These are phyloP conservation scores for Macadamia tetraphylla DNA, from an alignment of 164 flowering plant genomes.

Conservation along the genomic window DNA sequence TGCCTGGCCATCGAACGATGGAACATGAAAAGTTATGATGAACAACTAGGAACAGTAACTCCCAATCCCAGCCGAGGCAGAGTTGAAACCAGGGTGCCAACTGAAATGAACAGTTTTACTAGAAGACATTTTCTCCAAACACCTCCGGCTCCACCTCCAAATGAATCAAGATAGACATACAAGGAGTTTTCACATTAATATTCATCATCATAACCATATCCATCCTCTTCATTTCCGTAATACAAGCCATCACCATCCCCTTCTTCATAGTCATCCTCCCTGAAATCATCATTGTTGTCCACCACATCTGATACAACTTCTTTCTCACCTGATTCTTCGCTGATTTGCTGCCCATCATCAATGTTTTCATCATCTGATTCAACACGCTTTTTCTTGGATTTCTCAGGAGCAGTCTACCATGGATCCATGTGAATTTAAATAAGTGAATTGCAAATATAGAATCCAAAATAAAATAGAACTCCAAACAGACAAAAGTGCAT, in stretches of 20 bases:
- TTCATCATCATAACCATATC: too few relatives aligned
- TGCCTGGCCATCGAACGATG: too few relatives aligned
- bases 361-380: background rate
- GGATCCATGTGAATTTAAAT: background rate
- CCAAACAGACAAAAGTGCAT: background rate
- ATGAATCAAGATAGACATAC: background rate
- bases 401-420: slow-evolving; percentile 8
- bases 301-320: slow-evolving; percentile 6
- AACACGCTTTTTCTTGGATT: slow-evolving; percentile 15
- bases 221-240: too few relatives aligned
- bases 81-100: background rate
- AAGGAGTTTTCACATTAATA: too few relatives aligned
- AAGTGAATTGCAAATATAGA: background rate
- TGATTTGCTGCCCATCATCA: background rate
- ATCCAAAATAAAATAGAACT: background rate
- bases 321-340: slow-evolving; percentile 1
- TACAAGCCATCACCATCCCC: slow-evolving; percentile 1
- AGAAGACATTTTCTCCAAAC: background rate
- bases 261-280: slow-evolving; percentile 16
- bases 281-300: slow-evolving; percentile 5
- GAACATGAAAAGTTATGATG: too few relatives aligned
- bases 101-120: background rate
- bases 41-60: too few relatives aligned
- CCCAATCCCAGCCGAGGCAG: too few relatives aligned
- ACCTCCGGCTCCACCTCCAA: background rate